phyloP scores from a whole-genome alignment of 768 basidiomycete genomes.

The Boletus insuetus region DNA sequence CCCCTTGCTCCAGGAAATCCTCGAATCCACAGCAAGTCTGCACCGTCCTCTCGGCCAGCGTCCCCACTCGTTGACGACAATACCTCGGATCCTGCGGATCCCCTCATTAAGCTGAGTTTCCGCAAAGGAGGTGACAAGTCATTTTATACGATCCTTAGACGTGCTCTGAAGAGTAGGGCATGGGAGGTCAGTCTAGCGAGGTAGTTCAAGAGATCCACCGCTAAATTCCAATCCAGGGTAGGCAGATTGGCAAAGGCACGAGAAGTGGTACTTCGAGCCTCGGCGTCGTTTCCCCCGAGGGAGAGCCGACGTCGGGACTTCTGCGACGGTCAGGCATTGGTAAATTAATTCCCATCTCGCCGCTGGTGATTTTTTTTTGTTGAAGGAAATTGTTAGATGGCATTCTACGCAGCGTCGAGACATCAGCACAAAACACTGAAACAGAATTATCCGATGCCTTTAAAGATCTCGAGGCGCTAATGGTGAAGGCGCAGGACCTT shows the following conservation, averaged over 20 bases:
- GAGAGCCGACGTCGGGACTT: constrained; percentile 13
- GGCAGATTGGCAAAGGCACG: constrained; percentile 23
- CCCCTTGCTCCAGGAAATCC: constrained; percentile 31
- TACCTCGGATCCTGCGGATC: constrained; percentile 30
- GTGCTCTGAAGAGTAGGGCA: constrained; percentile 62
- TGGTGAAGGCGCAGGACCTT: constrained; percentile 91
- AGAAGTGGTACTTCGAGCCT: constrained; percentile 24
- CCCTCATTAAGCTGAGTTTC: constrained; percentile 82
- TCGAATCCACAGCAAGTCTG: constrained; percentile 48
- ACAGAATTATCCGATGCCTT: constrained; percentile 73
- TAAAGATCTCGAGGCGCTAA: constrained; percentile 84
- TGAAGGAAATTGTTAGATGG: constrained; percentile 53
- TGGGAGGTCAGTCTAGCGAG: constrained; percentile 59
- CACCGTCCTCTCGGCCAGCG: constrained; percentile 61
- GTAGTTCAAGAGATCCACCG: neutral
- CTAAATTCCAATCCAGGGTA: constrained; percentile 24
- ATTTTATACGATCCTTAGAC: constrained; percentile 76
- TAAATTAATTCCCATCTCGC: constrained; percentile 6
- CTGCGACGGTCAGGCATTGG: constrained; percentile 30
- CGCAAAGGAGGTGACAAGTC: constrained; percentile 85
- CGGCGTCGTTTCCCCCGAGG: constrained; percentile 14
- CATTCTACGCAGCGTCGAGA: constrained; percentile 74
- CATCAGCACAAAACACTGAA: constrained; percentile 58
- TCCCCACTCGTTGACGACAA: constrained; percentile 41
- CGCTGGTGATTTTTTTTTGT: neutral